Evolutionary conservation across 2,329 filamentous ascomycete species (phyloP).

Genomic region (Acephala macrosclerotiorum): DNA sequence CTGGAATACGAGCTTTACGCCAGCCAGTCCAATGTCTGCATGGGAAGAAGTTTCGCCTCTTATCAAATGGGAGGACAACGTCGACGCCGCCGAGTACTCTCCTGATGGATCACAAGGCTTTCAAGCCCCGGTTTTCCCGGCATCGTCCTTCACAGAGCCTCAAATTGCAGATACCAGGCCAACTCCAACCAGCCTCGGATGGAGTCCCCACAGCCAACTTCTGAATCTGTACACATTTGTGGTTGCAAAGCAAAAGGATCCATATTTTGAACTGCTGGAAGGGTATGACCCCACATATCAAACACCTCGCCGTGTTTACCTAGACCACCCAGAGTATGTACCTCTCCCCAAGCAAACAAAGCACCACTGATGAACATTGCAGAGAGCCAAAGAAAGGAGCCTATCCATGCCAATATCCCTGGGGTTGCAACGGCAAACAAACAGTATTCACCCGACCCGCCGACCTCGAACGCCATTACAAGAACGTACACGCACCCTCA

Average conservation of each 20-base stretch:
- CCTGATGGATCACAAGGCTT: conserved; percentile 7
- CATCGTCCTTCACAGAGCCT: not conserved
- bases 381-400: conserved; percentile 22
- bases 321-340: conserved; percentile 25
- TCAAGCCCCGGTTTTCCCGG: not conserved
- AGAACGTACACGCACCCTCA: conserved; percentile 40
- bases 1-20: not conserved
- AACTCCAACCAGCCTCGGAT: conserved; percentile 32
- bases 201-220: conserved; percentile 22
- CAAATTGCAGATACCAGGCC: conserved; percentile 2
- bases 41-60: not conserved
- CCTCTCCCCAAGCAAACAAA: not conserved
- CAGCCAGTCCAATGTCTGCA: not conserved
- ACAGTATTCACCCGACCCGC: conserved; percentile 42
- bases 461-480: conserved; percentile 48
- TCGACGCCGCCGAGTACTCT: not conserved
- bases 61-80: conserved; percentile 1
- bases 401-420: conserved; percentile 36
- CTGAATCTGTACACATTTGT: conserved; percentile 34
- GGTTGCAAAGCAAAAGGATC: conserved; percentile 31
- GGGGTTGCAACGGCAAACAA: conserved; percentile 27
- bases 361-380: not conserved
- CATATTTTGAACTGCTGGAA: conserved; percentile 30
- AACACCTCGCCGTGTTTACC: conserved; percentile 30
- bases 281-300: conserved; percentile 3